A percentile compares a stretch with the other conserved stretches of the same genome.
Conservation (phyloP, 2,329 filamentous ascomycete species). For the Tolypocladium tropicale region DNA sequence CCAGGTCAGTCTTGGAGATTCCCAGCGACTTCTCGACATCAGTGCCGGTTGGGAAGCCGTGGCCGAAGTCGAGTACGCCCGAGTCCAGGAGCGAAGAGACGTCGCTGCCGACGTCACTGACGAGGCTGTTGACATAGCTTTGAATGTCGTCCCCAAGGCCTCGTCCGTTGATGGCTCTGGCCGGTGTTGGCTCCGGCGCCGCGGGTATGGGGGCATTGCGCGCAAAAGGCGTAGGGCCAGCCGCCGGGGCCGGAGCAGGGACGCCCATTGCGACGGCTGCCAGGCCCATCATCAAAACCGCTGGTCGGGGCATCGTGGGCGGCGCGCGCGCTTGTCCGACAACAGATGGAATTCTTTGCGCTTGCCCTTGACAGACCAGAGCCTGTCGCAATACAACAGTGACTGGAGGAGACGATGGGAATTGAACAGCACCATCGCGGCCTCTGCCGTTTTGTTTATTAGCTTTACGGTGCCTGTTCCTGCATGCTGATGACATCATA, state of each 20-base stretch:
- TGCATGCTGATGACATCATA: conserved; percentile 1
- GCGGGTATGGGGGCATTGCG: conserved; percentile 3
- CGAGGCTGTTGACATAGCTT: conserved; percentile 39
- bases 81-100: conserved; percentile 51
- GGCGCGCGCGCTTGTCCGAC: neutral
- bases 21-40: conserved; percentile 52
- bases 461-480: neutral
- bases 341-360: neutral
- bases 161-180: conserved; percentile 15
- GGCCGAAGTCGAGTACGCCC: conserved; percentile 58
- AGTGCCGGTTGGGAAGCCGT: conserved; percentile 52
- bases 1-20: conserved; percentile 46
- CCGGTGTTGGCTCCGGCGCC: conserved; percentile 14
- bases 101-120: conserved; percentile 40
- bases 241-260: neutral
- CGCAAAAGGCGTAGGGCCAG: neutral
- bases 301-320: neutral
- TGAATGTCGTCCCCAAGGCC: conserved; percentile 29
- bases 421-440: neutral
- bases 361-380: neutral
- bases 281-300: neutral
- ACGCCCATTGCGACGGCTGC: neutral
- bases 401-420: neutral
- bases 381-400: neutral
- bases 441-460: neutral